Evolutionary conservation across 2,329 filamentous ascomycete species (phyloP), one percentile per base, ranked within the genome.

Genomic region (Cercospora janseana): DNA sequence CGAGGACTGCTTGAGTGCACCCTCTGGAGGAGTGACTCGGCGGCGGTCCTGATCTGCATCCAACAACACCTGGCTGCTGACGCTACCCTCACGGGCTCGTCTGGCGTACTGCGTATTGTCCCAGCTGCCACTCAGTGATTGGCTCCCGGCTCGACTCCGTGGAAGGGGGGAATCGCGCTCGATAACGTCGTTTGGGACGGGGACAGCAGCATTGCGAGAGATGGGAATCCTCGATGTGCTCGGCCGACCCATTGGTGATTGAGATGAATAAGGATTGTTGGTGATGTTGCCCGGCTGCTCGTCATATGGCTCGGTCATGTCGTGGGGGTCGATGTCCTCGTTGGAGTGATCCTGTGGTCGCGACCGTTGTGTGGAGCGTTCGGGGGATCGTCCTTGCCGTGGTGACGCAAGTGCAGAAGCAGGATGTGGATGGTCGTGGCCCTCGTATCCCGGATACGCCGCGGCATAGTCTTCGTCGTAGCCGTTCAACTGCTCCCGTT

Each of bases 211-310:
- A 10, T 80, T 75, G 62, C 88, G 91, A 23, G 89, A 83, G 28
- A 97, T 78, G 1, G 93, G 93, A 65, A 98, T 96, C 46, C 88
- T 83, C 35, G 92, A 95, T 3, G 79, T 73, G 72, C 80, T 73
- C 23, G 73, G 72, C 49, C 73, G 63, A 28, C 57, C 52, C 16
- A 54, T 54, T 21, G 24, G 66, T 72, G 58, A 38, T 9, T 31
- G 31, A 7, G 46, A 18, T 6, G 72, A 68, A 23, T 80, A 75
- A 6, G 29, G 29, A 18, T 15, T 27, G 13, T 21, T 37, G 31
- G n/a, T 12, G 3, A 26, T 23, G 43, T 37, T 46, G 32, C 44
- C 38, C 32, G 21, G 31, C 20, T 16, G 44, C n/a, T 7, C 74
- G 72, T 20, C 5, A 15, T 85, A 83, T 54, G 88, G 86, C 65